Conservation (phyloP, 2,329 filamentous ascomycete species). For the Sporothrix protearum region DNA sequence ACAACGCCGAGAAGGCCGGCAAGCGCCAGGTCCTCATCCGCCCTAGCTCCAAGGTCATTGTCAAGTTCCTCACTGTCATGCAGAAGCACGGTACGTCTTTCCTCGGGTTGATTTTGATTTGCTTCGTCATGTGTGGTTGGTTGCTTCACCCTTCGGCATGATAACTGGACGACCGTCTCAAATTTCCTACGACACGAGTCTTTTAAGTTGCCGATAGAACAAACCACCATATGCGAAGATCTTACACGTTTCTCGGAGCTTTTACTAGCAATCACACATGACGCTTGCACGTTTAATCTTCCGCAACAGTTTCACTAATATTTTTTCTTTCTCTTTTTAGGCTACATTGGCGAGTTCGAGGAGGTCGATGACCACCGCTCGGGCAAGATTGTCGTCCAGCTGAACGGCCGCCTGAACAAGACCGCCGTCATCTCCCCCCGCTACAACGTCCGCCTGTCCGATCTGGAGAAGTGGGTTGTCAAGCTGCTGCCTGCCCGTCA, state of each 20-base stretch:
- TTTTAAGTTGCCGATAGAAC: constrained; percentile 99
- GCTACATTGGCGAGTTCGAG: constrained; percentile 99
- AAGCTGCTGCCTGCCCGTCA: constrained; percentile 99
- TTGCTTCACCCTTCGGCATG: constrained; percentile 69
- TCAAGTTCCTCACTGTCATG: constrained; percentile 99
- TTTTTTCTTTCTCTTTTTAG: constrained; percentile 46
- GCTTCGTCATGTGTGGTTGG: constrained; percentile 8
- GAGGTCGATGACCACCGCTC: constrained; percentile 99
- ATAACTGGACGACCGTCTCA: constrained; percentile 99
- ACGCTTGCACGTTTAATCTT: constrained; percentile 88
- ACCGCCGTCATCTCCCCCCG: constrained; percentile 98
- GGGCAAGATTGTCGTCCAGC: constrained; percentile 99
- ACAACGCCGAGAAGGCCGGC: constrained; percentile 99
- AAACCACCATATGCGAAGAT: constrained; percentile 66
- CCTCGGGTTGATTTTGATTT: background rate
- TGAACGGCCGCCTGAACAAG: constrained; percentile 98
- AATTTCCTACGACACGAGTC: constrained; percentile 80
- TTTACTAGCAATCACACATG: constrained; percentile 46
- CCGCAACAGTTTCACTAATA: constrained; percentile 74
- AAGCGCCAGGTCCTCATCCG: constrained; percentile 99
- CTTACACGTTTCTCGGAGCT: constrained; percentile 90
- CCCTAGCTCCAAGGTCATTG: constrained; percentile 98
- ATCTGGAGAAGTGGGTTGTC: constrained; percentile 99
- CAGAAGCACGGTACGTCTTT: constrained; percentile 90
- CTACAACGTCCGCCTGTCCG: constrained; percentile 97